A percentile compares a stretch with the other conserved stretches of the same genome.
Evolutionary conservation across 2,329 filamentous ascomycete genomes (phyloP).

Genomic region (Cladosporium sp.): DNA sequence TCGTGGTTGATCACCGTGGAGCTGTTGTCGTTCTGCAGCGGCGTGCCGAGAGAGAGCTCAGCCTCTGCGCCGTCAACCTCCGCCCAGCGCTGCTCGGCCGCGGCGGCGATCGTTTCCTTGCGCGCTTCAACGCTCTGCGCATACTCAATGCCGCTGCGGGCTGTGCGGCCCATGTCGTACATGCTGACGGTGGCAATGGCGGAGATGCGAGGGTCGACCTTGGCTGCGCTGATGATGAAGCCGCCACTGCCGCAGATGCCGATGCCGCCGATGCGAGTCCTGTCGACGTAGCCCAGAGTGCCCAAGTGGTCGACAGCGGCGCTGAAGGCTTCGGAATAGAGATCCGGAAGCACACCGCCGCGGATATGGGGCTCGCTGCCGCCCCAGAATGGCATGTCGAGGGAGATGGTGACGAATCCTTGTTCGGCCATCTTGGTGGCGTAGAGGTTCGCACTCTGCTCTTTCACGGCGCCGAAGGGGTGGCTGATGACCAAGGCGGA

Average conservation of each 20-base stretch:
- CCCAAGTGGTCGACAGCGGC: slow-evolving; percentile 13
- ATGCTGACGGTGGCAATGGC: slow-evolving; percentile 13
- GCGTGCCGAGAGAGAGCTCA: slow-evolving; percentile 1
- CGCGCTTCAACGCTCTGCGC: slow-evolving; percentile 3
- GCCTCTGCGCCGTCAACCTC: background rate
- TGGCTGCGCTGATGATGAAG: slow-evolving; percentile 12
- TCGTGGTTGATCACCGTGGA: slow-evolving; percentile 1
- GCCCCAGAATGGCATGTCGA: slow-evolving; percentile 13
- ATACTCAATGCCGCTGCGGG: no score
- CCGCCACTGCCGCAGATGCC: slow-evolving; percentile 14
- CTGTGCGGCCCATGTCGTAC: slow-evolving; percentile 17
- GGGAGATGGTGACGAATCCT: slow-evolving; percentile 13
- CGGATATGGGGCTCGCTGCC: slow-evolving; percentile 8
- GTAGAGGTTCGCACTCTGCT: slow-evolving; percentile 14
- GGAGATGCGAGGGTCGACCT: slow-evolving; percentile 11
- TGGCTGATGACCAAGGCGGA: slow-evolving; percentile 12
- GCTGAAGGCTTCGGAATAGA: slow-evolving; percentile 11
- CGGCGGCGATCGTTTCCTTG: background rate
- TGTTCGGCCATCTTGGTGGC: slow-evolving; percentile 15
- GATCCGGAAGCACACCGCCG: slow-evolving; percentile 8
- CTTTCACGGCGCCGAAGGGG: slow-evolving; percentile 14
- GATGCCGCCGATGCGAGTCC: slow-evolving; percentile 12
- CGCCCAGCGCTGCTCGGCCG: background rate
- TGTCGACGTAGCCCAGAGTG: background rate
- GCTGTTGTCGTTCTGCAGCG: slow-evolving; percentile 5